Conservation (phyloP, 768 basidiomycete genomes). For the Boletus coccyginus region DNA sequence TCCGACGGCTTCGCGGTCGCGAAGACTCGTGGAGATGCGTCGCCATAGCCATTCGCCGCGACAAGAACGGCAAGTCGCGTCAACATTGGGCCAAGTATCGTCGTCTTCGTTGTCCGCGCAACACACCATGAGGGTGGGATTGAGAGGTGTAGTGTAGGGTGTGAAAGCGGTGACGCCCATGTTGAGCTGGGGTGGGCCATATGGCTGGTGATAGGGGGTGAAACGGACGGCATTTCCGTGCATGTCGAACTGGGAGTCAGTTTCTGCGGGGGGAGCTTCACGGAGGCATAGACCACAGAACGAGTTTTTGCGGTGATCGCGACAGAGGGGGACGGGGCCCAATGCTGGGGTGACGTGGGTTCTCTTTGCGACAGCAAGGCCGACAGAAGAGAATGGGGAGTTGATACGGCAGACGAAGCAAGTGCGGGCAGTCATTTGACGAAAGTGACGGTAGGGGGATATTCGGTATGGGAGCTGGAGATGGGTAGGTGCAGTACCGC, state of each 20-base stretch:
- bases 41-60: conserved; percentile 66
- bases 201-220: conserved; percentile 32
- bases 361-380: conserved; percentile 53
- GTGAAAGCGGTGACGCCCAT: conserved; percentile 25
- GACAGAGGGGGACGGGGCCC: conserved; percentile 51
- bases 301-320: conserved; percentile 59
- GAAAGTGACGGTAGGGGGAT: conserved; percentile 60
- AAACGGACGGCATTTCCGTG: conserved; percentile 32
- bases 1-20: conserved; percentile 59
- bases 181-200: conserved; percentile 20
- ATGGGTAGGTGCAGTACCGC: conserved; percentile 34
- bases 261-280: conserved; percentile 50
- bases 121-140: conserved; percentile 38
- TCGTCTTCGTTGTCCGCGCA: conserved; percentile 73
- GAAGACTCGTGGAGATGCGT: conserved; percentile 43
- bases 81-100: conserved; percentile 60
- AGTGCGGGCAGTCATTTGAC: conserved; percentile 48
- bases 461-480: conserved; percentile 37
- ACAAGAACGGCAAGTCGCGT: conserved; percentile 67
- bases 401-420: conserved; percentile 75
- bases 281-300: conserved; percentile 71
- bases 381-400: conserved; percentile 46
- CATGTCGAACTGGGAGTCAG: conserved; percentile 34
- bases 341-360: conserved; percentile 40
- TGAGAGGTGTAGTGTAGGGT: conserved; percentile 23